A percentile compares a stretch with the other conserved stretches of the same genome.
Evolutionary conservation across 164 flowering plant species (phyloP).

Genomic region (Nelumbo lutea): DNA sequence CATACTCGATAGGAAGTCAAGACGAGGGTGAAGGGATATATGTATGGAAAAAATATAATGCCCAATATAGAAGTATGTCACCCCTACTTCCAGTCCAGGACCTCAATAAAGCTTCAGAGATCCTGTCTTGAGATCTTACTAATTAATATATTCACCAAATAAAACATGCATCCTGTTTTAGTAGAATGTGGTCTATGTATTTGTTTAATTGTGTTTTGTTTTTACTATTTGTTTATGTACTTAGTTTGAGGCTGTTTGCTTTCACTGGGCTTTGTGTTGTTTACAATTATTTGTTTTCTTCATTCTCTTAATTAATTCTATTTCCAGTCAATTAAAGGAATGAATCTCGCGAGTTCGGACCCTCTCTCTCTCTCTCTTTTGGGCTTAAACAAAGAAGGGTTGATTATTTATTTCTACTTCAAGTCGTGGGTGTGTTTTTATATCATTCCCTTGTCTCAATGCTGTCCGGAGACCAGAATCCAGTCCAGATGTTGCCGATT

Average conservation of each 20-base stretch:
- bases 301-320: conserved; percentile 13
- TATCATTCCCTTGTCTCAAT: background rate
- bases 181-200: no score
- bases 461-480: no score
- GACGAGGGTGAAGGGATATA: conserved; percentile 19
- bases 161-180: conserved; percentile 25
- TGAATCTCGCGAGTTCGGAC: background rate
- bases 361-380: no score
- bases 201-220: conserved; percentile 9
- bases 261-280: conserved; percentile 34
- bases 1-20: conserved; percentile 42
- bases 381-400: no score
- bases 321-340: conserved; percentile 17
- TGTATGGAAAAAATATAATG: conserved; percentile 28
- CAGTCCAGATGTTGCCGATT: no score
- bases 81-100: conserved; percentile 28
- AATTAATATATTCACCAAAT: no score
- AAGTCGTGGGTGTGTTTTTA: no score
- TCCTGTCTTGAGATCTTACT: conserved; percentile 63
- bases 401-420: no score
- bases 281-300: conserved; percentile 25
- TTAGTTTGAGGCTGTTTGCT: conserved; percentile 30
- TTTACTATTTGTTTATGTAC: conserved; percentile 3
- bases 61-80: conserved; percentile 45
- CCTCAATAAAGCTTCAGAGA: conserved; percentile 31